Evolutionary conservation across 768 basidiomycete genomes (phyloP), one percentile per base, ranked within the genome.

Genomic region (Auriscalpium vulgare): DNA sequence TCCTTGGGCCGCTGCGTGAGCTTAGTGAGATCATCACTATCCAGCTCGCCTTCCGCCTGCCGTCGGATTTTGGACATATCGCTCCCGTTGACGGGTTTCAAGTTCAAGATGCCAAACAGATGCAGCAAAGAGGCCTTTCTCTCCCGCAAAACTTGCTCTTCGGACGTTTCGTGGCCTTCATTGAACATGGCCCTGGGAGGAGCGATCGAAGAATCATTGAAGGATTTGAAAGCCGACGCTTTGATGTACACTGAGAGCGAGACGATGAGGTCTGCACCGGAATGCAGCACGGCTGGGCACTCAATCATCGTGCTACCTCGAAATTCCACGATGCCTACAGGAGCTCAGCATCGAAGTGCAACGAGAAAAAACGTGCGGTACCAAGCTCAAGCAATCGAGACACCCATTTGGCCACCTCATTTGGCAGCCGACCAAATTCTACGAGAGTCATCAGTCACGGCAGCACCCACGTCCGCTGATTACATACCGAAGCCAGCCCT

Each of bases 381-480:
- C 88, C 80, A 45, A 84, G 73, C 62, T 93, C 91, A 13, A 92
- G 71, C 3, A 93, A 71, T 58, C 78, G 84, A 17, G 86, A 81
- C 14, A 88, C 76, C 90, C 89, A 92, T 61, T 76, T 74, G 5
- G 87, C 80, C 23, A 80, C 73, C 38, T 87, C 83, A 54, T 82
- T 83, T 0, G 87, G 83, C 29, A 94, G 68, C 23, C 91, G 76
- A 10, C 88, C 91, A 61, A 94, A 87, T 63, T 91, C 90, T 88
- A 65, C 23, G 2, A 45, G 40, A 40, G 10, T 16, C 13, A 23
- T 4, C 10, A 37, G 23, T 19, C 49, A 34, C 37, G 11, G 37
- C 19, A 50, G 35, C 14, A 16, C 34, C 16, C 14, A 9, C 16
- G 16, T 43, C 17, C 40, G 29, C 29, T 29, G 29, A 10, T 16